These are phyloP conservation scores for Sergeia podlipaevii DNA, from an alignment of 208 protist species.

Conservation along the genomic window DNA sequence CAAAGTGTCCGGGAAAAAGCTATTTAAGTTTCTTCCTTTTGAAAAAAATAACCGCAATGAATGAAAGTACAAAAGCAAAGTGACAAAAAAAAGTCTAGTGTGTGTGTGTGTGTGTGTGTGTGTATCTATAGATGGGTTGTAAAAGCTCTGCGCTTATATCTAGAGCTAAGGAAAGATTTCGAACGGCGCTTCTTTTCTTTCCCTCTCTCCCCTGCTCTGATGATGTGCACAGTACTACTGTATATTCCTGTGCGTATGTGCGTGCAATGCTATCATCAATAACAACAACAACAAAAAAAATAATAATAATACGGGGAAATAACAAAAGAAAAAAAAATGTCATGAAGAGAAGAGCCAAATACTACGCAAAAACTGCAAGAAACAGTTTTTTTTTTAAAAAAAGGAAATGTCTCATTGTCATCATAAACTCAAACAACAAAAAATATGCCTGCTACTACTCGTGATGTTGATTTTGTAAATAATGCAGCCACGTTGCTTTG, in stretches of 20 bases:
- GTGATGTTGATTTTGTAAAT: not conserved
- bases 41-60: slow-evolving; percentile 6
- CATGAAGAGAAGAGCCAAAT: slow-evolving; percentile 2
- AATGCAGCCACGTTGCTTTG: too few species aligned
- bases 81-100: not conserved
- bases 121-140: not conserved
- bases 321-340: slow-evolving; percentile 13
- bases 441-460: too few species aligned
- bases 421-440: slow-evolving; percentile 7
- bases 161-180: too few species aligned
- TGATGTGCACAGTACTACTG: not conserved
- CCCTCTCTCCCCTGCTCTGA: not conserved
- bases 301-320: slow-evolving; percentile 1
- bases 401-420: not conserved
- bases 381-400: too few species aligned
- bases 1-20: too few species aligned
- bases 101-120: not conserved
- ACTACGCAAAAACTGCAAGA: not conserved
- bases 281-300: slow-evolving; percentile 3
- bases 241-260: not conserved
- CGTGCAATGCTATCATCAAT: not conserved
- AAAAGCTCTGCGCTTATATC: too few species aligned
- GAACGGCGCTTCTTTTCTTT: too few species aligned
- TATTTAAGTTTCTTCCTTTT: slow-evolving; percentile 4
- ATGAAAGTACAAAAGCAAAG: not conserved